Conservation (phyloP, 495 filamentous ascomycete species). For the Penicillium maclennaniae region DNA sequence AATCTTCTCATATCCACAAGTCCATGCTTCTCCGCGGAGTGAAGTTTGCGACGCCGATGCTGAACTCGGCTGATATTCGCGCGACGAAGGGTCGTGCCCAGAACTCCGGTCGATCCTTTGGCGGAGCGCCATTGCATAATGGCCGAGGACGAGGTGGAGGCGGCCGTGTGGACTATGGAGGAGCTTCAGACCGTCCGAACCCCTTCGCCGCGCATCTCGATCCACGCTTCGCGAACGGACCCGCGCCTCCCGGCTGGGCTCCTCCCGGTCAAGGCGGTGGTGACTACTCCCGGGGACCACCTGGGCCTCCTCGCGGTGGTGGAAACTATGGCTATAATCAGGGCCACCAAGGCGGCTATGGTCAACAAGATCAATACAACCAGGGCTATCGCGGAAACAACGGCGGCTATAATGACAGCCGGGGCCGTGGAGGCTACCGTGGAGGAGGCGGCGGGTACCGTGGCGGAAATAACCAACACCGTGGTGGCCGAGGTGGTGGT, state of each 20-base stretch:
- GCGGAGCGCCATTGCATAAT: conserved; percentile 55
- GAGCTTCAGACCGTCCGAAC: conserved; percentile 39
- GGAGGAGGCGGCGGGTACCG: conserved; percentile 32
- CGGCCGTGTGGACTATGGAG: conserved; percentile 47
- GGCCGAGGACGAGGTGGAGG: conserved; percentile 51
- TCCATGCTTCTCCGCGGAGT: conserved; percentile 90
- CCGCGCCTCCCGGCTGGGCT: conserved; percentile 37
- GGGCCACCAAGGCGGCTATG: conserved; percentile 29
- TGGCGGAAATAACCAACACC: conserved; percentile 24
- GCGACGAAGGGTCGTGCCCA: conserved; percentile 57
- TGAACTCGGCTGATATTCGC: conserved; percentile 71
- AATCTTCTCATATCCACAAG: conserved; percentile 69
- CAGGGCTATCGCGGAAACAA: conserved; percentile 25
- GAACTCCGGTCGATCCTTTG: conserved; percentile 57
- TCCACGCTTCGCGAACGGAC: conserved; percentile 38
- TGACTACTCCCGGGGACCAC: conserved; percentile 39
- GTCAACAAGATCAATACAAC: conserved; percentile 26
- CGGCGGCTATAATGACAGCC: conserved; percentile 23
- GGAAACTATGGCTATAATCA: conserved; percentile 28
- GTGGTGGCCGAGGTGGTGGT: conserved; percentile 27
- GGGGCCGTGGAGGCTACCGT: conserved; percentile 23
- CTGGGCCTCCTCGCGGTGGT: conserved; percentile 40
- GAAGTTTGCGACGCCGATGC: conserved; percentile 61
- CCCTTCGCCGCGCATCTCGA: conserved; percentile 54
- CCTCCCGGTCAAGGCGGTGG: conserved; percentile 32